phyloP scores from a whole-genome alignment of 805 yeast species.

The Pichia insulana region DNA sequence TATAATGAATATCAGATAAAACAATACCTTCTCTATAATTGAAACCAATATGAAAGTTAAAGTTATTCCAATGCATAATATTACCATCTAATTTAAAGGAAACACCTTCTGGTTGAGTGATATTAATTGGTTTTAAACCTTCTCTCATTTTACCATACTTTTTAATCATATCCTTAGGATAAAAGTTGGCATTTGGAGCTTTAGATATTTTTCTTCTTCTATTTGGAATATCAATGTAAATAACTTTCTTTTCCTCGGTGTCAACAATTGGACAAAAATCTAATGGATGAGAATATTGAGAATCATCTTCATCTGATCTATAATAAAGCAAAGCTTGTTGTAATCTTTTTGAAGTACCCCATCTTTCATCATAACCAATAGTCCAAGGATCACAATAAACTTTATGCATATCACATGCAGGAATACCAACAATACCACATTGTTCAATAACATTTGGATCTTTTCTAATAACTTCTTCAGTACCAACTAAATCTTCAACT shows the following conservation, averaged over 20 bases:
- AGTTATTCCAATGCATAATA: constrained; percentile 70
- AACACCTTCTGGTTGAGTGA: constrained; percentile 78
- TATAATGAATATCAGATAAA: constrained; percentile 60
- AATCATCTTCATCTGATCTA: constrained; percentile 68
- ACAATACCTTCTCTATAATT: constrained; percentile 83
- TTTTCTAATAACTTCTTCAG: constrained; percentile 58
- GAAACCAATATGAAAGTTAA: constrained; percentile 71
- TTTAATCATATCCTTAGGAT: constrained; percentile 53
- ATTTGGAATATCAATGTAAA: constrained; percentile 67
- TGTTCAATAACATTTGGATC: constrained; percentile 68
- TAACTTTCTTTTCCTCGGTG: constrained; percentile 58
- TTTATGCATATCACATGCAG: constrained; percentile 50
- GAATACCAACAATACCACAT: constrained; percentile 61
- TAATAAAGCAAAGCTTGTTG: constrained; percentile 79
- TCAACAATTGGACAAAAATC: constrained; percentile 81
- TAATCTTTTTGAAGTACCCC: constrained; percentile 67
- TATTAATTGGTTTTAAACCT: constrained; percentile 56
- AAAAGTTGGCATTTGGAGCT: constrained; percentile 61
- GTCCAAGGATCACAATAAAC: constrained; percentile 64
- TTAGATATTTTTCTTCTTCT: constrained; percentile 65
- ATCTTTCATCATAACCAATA: constrained; percentile 56
- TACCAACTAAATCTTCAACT: constrained; percentile 52
- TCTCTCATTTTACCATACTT: constrained; percentile 58
- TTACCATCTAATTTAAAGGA: constrained; percentile 65
- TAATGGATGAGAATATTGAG: constrained; percentile 58